Percentiles rank a stretch among this genome's conserved stretches.
These are phyloP conservation scores for Eimeria acervulina DNA, from an alignment of 169 alveolate genomes.

Conservation along the genomic window DNA sequence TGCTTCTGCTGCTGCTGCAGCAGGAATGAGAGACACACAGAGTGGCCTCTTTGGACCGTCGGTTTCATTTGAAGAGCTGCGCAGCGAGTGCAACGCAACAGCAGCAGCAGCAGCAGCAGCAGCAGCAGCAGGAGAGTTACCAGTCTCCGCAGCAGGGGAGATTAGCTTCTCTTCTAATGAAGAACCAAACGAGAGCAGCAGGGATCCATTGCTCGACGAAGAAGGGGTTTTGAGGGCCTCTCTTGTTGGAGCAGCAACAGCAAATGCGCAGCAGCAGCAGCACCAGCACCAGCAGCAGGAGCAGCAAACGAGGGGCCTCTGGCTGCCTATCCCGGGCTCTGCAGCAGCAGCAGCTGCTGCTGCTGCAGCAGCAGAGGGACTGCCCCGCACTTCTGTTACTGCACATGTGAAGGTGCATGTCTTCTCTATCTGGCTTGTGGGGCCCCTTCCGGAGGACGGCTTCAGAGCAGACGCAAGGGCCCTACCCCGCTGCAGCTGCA, in stretches of 20 bases:
- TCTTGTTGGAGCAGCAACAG: conserved; percentile 17
- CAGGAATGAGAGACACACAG: not conserved
- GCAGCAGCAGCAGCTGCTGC: conserved; percentile 58
- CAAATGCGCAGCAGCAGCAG: conserved; percentile 30
- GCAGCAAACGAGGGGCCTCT: not conserved
- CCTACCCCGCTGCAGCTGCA: conserved; percentile 34
- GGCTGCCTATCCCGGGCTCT: conserved; percentile 31
- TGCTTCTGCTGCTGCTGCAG: not conserved
- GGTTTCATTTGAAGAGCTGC: conserved; percentile 9
- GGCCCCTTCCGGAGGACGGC: conserved; percentile 46
- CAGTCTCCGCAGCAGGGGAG: conserved; percentile 3
- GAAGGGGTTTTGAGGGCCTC: not conserved
- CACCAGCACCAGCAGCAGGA: conserved; percentile 39
- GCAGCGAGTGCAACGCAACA: conserved; percentile 1
- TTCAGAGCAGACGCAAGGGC: not conserved
- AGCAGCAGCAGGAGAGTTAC: conserved; percentile 5
- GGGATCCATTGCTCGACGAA: not conserved
- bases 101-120: conserved; percentile 8
- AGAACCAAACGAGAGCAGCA: not conserved
- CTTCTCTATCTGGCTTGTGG: conserved; percentile 11
- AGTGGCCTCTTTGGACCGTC: conserved; percentile 2
- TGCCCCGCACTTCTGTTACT: not conserved
- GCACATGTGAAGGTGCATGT: conserved; percentile 52
- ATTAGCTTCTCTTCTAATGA: not conserved
- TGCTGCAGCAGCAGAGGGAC: conserved; percentile 4